Percentiles rank a stretch among this genome's conserved stretches.
Conservation (phyloP, 2,329 filamentous ascomycete species). For the Ophiostoma sp. region DNA sequence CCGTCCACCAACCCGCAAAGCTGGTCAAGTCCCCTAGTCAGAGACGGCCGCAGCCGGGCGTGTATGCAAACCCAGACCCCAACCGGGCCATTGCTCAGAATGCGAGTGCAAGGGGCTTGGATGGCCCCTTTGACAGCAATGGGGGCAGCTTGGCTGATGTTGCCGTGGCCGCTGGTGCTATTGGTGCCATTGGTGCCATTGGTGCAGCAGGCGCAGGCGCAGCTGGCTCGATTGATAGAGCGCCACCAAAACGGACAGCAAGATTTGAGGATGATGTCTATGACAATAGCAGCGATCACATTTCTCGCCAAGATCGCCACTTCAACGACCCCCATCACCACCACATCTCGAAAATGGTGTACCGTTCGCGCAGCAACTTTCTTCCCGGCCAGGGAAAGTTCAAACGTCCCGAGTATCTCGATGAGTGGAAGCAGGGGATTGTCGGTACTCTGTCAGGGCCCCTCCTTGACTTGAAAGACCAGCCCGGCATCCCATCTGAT, state of each 20-base stretch:
- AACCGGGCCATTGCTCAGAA: not conserved
- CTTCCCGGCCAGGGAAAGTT: slow-evolving; percentile 53
- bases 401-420: slow-evolving; percentile 54
- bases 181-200: not conserved
- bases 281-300: slow-evolving; percentile 27
- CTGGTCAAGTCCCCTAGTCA: slow-evolving; percentile 28
- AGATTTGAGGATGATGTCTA: slow-evolving; percentile 33
- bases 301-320: slow-evolving; percentile 29
- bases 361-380: slow-evolving; percentile 40
- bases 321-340: slow-evolving; percentile 32
- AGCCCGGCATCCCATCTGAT: slow-evolving; percentile 38
- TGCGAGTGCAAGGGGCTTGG: not conserved
- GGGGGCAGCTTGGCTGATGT: not conserved
- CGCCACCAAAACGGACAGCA: slow-evolving; percentile 23
- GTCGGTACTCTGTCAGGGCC: slow-evolving; percentile 55
- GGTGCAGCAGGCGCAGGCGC: slow-evolving; percentile 16
- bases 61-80: slow-evolving; percentile 16
- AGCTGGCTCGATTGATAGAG: slow-evolving; percentile 15
- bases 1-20: slow-evolving; percentile 24
- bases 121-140: slow-evolving; percentile 6
- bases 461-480: slow-evolving; percentile 55
- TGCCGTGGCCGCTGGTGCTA: not conserved
- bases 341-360: slow-evolving; percentile 41
- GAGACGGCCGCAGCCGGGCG: slow-evolving; percentile 21
- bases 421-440: slow-evolving; percentile 68